Conservation (phyloP, 257 asterid species). For the Paraleonurus japonicus region DNA sequence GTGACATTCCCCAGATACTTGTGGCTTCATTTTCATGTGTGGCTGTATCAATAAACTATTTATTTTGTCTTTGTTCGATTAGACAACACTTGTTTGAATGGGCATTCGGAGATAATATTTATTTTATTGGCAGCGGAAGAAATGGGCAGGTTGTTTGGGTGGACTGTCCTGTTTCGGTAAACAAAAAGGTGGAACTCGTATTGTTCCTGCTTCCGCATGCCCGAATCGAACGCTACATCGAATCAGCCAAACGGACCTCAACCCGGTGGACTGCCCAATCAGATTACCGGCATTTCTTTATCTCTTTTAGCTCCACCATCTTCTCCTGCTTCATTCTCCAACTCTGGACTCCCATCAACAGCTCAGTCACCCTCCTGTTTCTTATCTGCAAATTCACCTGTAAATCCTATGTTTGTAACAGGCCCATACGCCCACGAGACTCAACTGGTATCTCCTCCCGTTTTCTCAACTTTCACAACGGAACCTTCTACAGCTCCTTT, state of each 20-base stretch:
- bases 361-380: conserved; percentile 57
- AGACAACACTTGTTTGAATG: conserved; percentile 5
- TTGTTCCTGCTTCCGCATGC: conserved; percentile 86
- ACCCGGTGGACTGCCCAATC: conserved; percentile 62
- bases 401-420: conserved; percentile 52
- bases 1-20: neutral
- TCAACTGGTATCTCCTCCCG: conserved; percentile 70
- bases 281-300: conserved; percentile 37
- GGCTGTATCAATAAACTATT: conserved; percentile 9
- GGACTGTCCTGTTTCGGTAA: conserved; percentile 81
- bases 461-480: conserved; percentile 65
- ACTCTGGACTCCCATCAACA: conserved; percentile 55
- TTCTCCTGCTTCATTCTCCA: conserved; percentile 67
- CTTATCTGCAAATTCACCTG: conserved; percentile 53
- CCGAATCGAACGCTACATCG: conserved; percentile 54
- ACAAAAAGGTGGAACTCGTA: conserved; percentile 88
- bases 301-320: conserved; percentile 75
- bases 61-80: conserved; percentile 4
- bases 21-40: conserved; percentile 5
- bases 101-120: conserved; percentile 14
- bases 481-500: conserved; percentile 76
- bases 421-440: conserved; percentile 75
- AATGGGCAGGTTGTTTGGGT: conserved; percentile 86
- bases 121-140: conserved; percentile 63
- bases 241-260: conserved; percentile 73